Base-by-base conservation (phyloP, 1,284 basidiomycete genomes). In the Thelephora terrestris region DNA sequence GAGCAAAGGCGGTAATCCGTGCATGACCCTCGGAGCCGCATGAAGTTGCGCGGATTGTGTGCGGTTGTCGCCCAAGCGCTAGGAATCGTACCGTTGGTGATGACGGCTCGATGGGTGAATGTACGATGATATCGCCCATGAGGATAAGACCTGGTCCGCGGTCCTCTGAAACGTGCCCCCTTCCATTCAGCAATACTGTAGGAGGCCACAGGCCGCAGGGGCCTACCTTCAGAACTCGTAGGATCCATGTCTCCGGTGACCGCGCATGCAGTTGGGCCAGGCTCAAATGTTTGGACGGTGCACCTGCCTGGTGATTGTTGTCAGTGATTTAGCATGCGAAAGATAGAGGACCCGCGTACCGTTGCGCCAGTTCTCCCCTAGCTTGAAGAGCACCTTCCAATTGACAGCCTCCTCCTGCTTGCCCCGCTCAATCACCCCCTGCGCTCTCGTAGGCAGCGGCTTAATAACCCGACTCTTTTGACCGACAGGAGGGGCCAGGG, bases 381-480 rank as follows among this genome's bases (percentile, higher is more conserved):
- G 83, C 46, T 83, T 75, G 63, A 86, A 88, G 84, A 88, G 87
- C 76, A 77, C 84, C 63, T 85, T 86, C 85, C 85, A 89, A 57
- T 85, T 75, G 58, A 72, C 79, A 40, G 68, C 54, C 38, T 67
- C 61, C n/a, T 71, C 66, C 36, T 42, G 21, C 5, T 10, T 12
- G 12, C 29, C 29, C 29, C 12, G 29, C n/a, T 25, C 21, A 5
- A 42, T 18, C 39, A 14, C n/a, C 21, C 53, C 46, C 52, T 67
- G 63, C 3, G 68, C 71, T 58, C 78, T 66, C 21, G 69, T 70
- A 10, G 84, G 84, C 25, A 88, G 64, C 4, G 75, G 68, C 56
- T 71, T 78, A 25, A 82, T 63, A 58, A 79, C 72, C 47, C 78
- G 69, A 3, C 77, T 78, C 55, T 84, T 77, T 6, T 64, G 62